Evolutionary conservation across 2,329 filamentous ascomycete genomes (phyloP), one percentile per base, ranked within the genome.

Genomic region (Nigrospora oryzae): DNA sequence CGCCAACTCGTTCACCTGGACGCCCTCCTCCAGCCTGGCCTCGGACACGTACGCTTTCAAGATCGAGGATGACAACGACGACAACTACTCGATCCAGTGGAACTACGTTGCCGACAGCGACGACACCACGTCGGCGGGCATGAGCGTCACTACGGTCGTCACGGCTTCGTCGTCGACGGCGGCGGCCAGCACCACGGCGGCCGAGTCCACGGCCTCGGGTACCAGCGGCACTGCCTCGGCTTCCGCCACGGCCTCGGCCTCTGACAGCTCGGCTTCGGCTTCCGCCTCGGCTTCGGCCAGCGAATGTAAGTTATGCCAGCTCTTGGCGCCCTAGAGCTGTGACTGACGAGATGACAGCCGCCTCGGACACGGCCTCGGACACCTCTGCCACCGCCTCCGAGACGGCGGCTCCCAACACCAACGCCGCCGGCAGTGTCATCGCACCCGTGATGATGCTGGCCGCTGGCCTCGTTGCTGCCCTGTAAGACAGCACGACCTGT

Each of bases 71-170:
- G 54, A 53, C 32, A 55, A 53, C 31, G 56, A 59, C 12, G 49
- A 56, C 56, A 75, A 75, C 69, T 75, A 68, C 65, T 68, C 65
- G 53, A 5, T 46, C 12, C 61, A 61, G 56, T 74, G 70, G 57
- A n/a, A 23, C 5, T 28, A 35, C 19, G 34, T 19, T 8, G 33
- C 14, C 23, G 33, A 15, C 19, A 17, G 45, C 19, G 38, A 44
- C 28, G 45, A 42, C 46, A 45, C 40, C 30, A 49, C 46, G 40
- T 23, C 38, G 28, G 23, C 45, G 28, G n/a, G 28, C 38, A 15
- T 40, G 38, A 45, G 41, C 36, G 37, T 30, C 14, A 16, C 17
- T 11, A 28, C 41, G 16, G 19, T 23, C 15, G 42, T 16, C 49
- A 40, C 35, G 33, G 12, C 46, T 40, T 7, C 40, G 5, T 43